These are phyloP conservation scores for Zhuliangozyma blackwelliae DNA, from an alignment of 1,139 yeast species.

Conservation along the genomic window DNA sequence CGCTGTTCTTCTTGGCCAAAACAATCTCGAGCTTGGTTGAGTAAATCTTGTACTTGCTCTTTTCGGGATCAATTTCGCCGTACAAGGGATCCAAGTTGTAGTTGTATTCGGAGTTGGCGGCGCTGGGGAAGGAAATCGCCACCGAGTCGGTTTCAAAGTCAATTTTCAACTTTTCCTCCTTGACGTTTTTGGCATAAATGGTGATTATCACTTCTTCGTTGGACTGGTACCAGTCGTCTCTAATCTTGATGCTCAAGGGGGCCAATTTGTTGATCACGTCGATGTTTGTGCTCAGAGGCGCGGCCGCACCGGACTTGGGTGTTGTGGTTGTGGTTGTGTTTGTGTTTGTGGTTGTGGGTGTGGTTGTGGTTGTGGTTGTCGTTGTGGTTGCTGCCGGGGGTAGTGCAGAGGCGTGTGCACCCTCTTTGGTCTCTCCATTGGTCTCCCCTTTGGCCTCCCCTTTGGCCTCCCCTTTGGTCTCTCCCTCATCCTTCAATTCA, in stretches of 20 bases:
- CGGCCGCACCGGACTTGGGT: neutral
- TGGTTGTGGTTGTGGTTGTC: neutral
- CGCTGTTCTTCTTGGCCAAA: constrained; percentile 31
- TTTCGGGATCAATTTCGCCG: constrained; percentile 44
- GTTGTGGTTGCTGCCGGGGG: too few species aligned
- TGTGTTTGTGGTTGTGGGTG: neutral
- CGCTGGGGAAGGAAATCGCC: constrained; percentile 43
- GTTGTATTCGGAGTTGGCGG: constrained; percentile 42
- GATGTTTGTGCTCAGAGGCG: constrained; percentile 21
- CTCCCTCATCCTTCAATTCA: constrained; percentile 2
- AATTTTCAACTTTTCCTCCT: constrained; percentile 38
- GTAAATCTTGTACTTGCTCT: constrained; percentile 50
- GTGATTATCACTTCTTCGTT: constrained; percentile 56
- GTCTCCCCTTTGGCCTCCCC: neutral
- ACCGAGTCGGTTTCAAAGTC: constrained; percentile 30
- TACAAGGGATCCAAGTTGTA: constrained; percentile 50
- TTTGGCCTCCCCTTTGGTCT: neutral
- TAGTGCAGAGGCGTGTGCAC: too few species aligned
- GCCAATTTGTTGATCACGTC: constrained; percentile 37
- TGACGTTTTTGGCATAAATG: constrained; percentile 65
- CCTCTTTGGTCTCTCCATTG: neutral
- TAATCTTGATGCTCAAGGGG: constrained; percentile 42
- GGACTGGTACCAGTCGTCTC: constrained; percentile 81
- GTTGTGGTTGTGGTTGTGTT: neutral
- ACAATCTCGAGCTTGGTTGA: constrained; percentile 73